Evolutionary conservation across 208 protist species (phyloP).

Genomic region (Acanthamoeba sp.): DNA sequence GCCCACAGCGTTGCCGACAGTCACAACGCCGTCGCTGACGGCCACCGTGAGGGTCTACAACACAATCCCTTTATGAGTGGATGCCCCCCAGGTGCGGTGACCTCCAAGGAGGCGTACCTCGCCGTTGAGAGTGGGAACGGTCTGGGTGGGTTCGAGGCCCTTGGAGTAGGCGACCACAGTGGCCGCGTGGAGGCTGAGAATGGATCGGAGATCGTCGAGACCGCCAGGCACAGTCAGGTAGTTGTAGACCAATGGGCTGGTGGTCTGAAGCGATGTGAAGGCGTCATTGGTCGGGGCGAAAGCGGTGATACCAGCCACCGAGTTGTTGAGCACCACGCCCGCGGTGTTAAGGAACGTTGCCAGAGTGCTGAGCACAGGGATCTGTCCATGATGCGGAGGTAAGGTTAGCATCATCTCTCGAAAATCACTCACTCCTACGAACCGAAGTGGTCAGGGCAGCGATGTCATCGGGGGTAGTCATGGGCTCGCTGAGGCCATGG

Average conservation of each 20-base stretch:
- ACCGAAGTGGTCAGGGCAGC: neutral
- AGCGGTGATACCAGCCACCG: neutral
- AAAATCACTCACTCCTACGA: neutral
- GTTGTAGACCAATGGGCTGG: neutral
- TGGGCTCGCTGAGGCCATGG: neutral
- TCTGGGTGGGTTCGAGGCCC: neutral
- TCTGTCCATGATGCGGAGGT: no score
- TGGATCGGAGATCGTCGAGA: neutral
- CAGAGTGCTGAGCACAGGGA: neutral
- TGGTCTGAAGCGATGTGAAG: neutral
- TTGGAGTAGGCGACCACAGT: constrained; percentile 1
- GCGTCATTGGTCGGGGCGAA: constrained; percentile 38
- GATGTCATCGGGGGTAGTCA: neutral
- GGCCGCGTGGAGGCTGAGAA: neutral
- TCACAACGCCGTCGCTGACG: neutral
- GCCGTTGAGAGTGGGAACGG: neutral
- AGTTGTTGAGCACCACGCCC: neutral
- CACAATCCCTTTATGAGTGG: no score
- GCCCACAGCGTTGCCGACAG: neutral
- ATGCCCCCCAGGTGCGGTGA: no score
- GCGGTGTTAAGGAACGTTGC: neutral
- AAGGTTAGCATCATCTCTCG: no score
- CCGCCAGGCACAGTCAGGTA: neutral
- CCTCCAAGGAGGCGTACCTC: neutral
- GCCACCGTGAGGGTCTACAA: neutral